Evolutionary conservation across 2,329 filamentous ascomycete species (phyloP), one percentile per base, ranked within the genome.

Genomic region (Epichloe scottii): DNA sequence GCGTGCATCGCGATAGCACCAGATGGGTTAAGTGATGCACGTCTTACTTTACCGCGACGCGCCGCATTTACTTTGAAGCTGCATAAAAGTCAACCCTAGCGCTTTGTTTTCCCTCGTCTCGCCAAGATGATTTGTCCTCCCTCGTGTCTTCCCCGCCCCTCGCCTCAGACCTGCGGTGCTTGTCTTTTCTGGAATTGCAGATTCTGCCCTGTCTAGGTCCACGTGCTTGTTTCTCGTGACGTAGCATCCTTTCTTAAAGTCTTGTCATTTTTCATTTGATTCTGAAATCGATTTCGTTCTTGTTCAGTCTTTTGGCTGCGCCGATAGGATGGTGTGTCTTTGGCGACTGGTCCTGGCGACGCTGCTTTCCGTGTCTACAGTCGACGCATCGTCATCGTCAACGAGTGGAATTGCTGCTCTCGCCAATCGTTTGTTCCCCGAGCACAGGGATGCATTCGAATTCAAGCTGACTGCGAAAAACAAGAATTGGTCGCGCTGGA

Each of bases 401-500:
- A 51, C 53, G 11, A 17, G 42, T 17, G 56, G 57, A 23, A 57
- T 59, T 43, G 37, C 48, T 23, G 51, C 35, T 11, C 50, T 59
- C 12, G 57, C 56, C 2, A 49, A 56, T 40, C 56, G 56, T 15
- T 48, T 57, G 17, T 49, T 59, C 6, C 19, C 53, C 23, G 54
- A 51, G 5, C 50, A 53, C 7, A 51, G 51, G 30, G 44, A 52
- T 19, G 30, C 42, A 1, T 58, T 59, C 40, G 49, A 53, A 37
- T 57, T 59, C 44, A 44, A 42, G 7, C 45, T 59, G 21, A 56
- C 55, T 1, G 26, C 42, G 4, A 12, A 46, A 12, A 38, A 53
- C 12, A 52, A 52, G 10, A 48, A 50, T 11, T 58, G 53, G 55
- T 59, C 57, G 35, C 55, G 57, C 10, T 58, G 55, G 55, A 57